phyloP scores from a whole-genome alignment of 2,329 filamentous ascomycete species.

The Cladosporium cucumerinum region DNA sequence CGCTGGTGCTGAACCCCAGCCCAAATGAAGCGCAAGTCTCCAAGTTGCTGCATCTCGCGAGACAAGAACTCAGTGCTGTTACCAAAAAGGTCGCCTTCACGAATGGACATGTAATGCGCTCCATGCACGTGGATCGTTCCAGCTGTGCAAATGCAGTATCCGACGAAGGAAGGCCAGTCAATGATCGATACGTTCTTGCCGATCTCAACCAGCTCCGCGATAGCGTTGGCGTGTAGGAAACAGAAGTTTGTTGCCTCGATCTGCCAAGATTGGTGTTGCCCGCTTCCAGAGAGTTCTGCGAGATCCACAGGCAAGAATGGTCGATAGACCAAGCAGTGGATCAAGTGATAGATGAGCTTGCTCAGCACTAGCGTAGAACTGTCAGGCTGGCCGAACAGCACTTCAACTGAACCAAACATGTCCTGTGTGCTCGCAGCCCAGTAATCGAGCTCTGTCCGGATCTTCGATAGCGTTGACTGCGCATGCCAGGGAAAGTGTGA shows the following conservation, averaged over 20 bases:
- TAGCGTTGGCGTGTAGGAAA: slow-evolving; percentile 81
- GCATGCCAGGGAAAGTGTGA: slow-evolving; percentile 91
- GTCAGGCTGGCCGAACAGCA: slow-evolving; percentile 72
- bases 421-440: slow-evolving; percentile 82
- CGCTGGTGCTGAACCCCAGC: slow-evolving; percentile 75
- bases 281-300: slow-evolving; percentile 71
- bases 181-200: slow-evolving; percentile 70
- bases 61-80: slow-evolving; percentile 67
- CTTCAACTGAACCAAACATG: slow-evolving; percentile 71
- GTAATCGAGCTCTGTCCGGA: slow-evolving; percentile 77
- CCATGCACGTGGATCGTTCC: slow-evolving; percentile 87
- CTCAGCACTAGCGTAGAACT: slow-evolving; percentile 75
- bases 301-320: slow-evolving; percentile 84
- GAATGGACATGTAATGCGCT: slow-evolving; percentile 66
- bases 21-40: slow-evolving; percentile 72
- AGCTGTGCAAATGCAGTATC: slow-evolving; percentile 81
- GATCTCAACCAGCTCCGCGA: slow-evolving; percentile 76
- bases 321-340: slow-evolving; percentile 82
- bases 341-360: slow-evolving; percentile 82
- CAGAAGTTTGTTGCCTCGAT: slow-evolving; percentile 87
- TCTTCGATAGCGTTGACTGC: slow-evolving; percentile 79
- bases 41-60: slow-evolving; percentile 74
- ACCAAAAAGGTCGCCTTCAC: slow-evolving; percentile 62
- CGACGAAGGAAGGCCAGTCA: slow-evolving; percentile 83
- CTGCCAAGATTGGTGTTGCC: slow-evolving; percentile 88